Percentiles rank a stretch among this genome's conserved stretches.
Evolutionary conservation across 805 yeast species (phyloP).

Genomic region (Huiozyma sinensis): DNA sequence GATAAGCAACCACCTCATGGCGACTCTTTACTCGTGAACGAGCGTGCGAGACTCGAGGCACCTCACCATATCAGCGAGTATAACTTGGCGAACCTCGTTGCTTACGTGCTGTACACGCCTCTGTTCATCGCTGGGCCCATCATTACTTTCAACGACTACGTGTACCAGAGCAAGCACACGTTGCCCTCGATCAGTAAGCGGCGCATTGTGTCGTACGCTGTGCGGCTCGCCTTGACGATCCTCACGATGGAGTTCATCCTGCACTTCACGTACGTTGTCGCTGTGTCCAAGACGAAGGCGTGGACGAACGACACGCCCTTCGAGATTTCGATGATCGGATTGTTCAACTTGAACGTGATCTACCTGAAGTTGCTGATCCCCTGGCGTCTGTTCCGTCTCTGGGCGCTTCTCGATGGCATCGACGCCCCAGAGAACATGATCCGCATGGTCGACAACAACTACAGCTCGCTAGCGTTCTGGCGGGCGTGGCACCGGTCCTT

Average conservation of each 20-base stretch:
- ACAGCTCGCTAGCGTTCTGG: conserved; percentile 93
- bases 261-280: conserved; percentile 87
- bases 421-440: conserved; percentile 98
- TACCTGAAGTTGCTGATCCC: conserved; percentile 92
- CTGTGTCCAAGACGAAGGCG: conserved; percentile 79
- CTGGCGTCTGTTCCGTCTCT: conserved; percentile 89
- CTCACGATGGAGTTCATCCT: conserved; percentile 80
- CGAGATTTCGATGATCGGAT: conserved; percentile 89
- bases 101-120: conserved; percentile 79
- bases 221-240: conserved; percentile 61
- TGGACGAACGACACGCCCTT: conserved; percentile 87
- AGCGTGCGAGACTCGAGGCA: conserved; percentile 53
- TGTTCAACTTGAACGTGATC: conserved; percentile 78
- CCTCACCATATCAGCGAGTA: conserved; percentile 55
- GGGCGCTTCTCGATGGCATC: conserved; percentile 87
- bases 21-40: conserved; percentile 31
- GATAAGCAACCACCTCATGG: conserved; percentile 8
- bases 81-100: conserved; percentile 51
- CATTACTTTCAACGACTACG: conserved; percentile 81
- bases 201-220: conserved; percentile 49
- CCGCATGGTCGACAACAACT: conserved; percentile 89
- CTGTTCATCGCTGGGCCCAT: conserved; percentile 93
- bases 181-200: conserved; percentile 48
- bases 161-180: conserved; percentile 55
- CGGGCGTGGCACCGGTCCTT: conserved; percentile 96